Base-by-base conservation (phyloP, 345 rosid genomes). In the Erucastrum elatum region DNA sequence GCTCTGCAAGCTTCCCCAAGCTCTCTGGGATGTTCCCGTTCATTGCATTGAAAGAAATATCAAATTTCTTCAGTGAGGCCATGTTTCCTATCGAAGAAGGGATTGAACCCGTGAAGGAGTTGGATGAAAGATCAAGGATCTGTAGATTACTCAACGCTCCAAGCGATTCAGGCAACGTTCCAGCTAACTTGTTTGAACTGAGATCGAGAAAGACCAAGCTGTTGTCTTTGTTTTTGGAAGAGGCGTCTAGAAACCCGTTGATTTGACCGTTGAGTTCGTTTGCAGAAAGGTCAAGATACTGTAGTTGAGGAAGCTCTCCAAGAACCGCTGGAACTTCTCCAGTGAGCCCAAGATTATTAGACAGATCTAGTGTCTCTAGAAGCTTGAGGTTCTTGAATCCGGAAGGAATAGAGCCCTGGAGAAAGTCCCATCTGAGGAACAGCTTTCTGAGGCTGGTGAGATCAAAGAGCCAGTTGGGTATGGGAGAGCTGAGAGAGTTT, bases 381-480 rank as follows among this genome's bases (percentile, higher is more conserved):
- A 62, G 76, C 70, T 74, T 67, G 12, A 84, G 46, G 68, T 77
- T 82, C 67, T 80, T 76, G 66, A 86, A 87, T 2, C 77, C 87
- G 8, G 62, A 39, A 68, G 87, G 85, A 74, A 85, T 80, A 1
- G 82, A 74, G 30, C 87, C 88, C 16, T 55, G 68, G 17, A 84
- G 83, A 58, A 82, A 82, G 17, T 77, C 70, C 83, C 87, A 81
- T 41, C 79, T 67, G 5, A 85, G 84, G 75, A 78, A 77, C 2
- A 86, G 84, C 56, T 81, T 64, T 70, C 75, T 74, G 13, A 90
- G 88, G 75, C 71, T 70, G 64, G 89, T 86, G 75, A 87, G 87
- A 71, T 82, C 84, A 77, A 82, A 90, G 25, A 87, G 60, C 90
- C 89, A 88, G 2, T 13, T 63, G 34, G 90, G 89, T 5, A 88